Conservation (phyloP, 306 rosid genomes). For the Trifolium pratense region DNA sequence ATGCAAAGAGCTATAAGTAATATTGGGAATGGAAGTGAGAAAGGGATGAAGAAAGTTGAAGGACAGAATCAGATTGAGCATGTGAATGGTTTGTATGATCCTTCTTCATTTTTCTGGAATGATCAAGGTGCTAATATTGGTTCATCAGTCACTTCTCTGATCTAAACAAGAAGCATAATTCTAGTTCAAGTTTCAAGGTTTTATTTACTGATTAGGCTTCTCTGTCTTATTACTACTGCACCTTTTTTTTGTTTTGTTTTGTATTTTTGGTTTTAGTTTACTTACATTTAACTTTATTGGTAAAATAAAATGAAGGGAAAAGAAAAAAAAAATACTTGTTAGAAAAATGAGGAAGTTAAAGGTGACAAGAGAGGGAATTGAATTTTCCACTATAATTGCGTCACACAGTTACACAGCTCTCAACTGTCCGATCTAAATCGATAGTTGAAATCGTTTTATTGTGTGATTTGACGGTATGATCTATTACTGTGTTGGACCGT, state of each 20-base stretch:
- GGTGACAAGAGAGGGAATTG: too few relatives aligned
- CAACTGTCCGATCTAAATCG: too few relatives aligned
- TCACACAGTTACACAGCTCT: too few relatives aligned
- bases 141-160: slow-evolving; percentile 76
- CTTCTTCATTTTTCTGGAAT: slow-evolving; percentile 73
- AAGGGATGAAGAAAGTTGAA: slow-evolving; percentile 59
- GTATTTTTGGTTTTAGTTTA: slow-evolving; percentile 38
- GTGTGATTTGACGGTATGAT: too few relatives aligned
- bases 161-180: slow-evolving; percentile 48
- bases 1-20: neutral
- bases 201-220: slow-evolving; percentile 33
- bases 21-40: neutral
- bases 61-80: slow-evolving; percentile 63
- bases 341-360: slow-evolving; percentile 39
- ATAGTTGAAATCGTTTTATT: too few relatives aligned
- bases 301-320: neutral
- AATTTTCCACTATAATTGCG: too few relatives aligned
- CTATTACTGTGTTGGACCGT: too few relatives aligned
- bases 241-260: neutral
- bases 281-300: slow-evolving; percentile 29
- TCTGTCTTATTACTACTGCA: slow-evolving; percentile 29
- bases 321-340: slow-evolving; percentile 15
- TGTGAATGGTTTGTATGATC: slow-evolving; percentile 62
- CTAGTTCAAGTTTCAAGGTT: slow-evolving; percentile 34
- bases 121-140: slow-evolving; percentile 64